Evolutionary conservation across 148 eudicot species (phyloP).

Genomic region (Silene uniflora): DNA sequence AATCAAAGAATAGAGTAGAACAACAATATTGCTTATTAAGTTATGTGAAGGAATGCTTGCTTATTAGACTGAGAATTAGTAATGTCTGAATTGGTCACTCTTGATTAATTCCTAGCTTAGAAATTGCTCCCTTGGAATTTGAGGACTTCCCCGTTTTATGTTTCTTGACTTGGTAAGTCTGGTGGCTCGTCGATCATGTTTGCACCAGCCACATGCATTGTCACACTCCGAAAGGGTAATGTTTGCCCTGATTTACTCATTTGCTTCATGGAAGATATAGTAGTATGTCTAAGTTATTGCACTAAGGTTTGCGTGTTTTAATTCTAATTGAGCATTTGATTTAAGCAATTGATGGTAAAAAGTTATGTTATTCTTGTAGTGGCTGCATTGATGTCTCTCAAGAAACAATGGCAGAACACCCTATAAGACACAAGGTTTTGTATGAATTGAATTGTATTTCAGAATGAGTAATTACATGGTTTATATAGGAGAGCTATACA

Average conservation of each 20-base stretch:
- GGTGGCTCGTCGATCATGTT: background rate
- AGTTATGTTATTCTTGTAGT: conserved; percentile 17
- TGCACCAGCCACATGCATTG: no score
- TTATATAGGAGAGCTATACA: no score
- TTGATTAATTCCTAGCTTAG: background rate
- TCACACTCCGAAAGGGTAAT: background rate
- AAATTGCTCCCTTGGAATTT: background rate
- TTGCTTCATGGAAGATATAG: background rate
- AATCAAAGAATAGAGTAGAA: background rate
- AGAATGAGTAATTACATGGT: no score
- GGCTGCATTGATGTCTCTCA: conserved; percentile 28
- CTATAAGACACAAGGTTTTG: no score
- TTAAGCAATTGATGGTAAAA: background rate
- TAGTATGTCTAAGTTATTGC: background rate
- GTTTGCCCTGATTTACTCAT: background rate
- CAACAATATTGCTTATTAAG: background rate
- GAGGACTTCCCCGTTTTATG: background rate
- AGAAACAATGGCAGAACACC: conserved; percentile 29
- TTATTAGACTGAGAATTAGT: background rate
- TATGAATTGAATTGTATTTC: no score
- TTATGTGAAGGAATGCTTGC: background rate
- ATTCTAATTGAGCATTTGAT: conserved; percentile 1
- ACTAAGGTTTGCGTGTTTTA: background rate
- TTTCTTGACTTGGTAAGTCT: background rate
- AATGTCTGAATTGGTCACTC: background rate